These are phyloP conservation scores for Kodamaea anthophila DNA, from an alignment of 1,139 yeast genomes.

Conservation along the genomic window DNA sequence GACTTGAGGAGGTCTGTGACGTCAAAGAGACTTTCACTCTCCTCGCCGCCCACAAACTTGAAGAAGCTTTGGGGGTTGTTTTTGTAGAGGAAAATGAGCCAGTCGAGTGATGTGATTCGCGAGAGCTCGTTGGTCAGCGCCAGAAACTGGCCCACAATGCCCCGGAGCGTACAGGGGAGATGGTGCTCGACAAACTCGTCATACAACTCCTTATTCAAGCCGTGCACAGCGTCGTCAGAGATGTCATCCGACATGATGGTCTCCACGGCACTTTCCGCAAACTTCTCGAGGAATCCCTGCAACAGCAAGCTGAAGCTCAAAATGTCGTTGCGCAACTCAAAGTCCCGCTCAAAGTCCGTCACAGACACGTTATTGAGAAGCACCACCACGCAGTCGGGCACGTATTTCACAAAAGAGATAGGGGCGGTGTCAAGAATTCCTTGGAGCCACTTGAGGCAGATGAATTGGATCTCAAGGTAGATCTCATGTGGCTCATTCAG, in stretches of 20 bases:
- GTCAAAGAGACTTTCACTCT: conserved; percentile 29
- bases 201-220: conserved; percentile 34
- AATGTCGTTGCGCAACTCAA: conserved; percentile 34
- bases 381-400: conserved; percentile 38
- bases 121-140: conserved; percentile 61
- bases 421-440: conserved; percentile 73
- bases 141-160: conserved; percentile 33
- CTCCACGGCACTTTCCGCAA: conserved; percentile 18
- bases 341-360: conserved; percentile 34
- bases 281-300: conserved; percentile 27
- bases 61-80: conserved; percentile 61
- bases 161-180: conserved; percentile 28
- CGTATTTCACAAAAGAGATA: conserved; percentile 59
- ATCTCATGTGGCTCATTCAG: conserved; percentile 35
- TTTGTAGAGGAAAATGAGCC: conserved; percentile 81
- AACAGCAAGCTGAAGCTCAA: conserved; percentile 31
- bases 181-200: conserved; percentile 39
- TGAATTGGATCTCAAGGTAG: conserved; percentile 73
- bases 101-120: conserved; percentile 78
- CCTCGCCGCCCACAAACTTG: conserved; percentile 31
- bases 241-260: conserved; percentile 9
- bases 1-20: conserved; percentile 77
- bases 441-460: conserved; percentile 79
- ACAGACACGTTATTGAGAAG: conserved; percentile 33
- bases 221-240: conserved; percentile 17